Evolutionary conservation across 2,329 filamentous ascomycete genomes (phyloP).

Genomic region (Alternaria hordeiaustralica): DNA sequence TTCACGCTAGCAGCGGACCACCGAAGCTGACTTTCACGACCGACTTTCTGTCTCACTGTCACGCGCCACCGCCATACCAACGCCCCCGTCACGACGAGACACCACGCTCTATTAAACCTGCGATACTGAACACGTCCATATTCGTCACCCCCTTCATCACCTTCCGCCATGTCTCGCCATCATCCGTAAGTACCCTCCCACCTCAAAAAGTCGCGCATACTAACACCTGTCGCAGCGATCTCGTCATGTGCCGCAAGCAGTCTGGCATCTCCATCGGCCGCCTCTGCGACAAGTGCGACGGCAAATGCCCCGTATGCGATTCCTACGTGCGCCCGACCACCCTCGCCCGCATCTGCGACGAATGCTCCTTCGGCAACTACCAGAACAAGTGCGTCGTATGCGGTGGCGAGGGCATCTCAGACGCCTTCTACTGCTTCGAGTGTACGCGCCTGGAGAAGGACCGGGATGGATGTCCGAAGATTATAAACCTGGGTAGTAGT

Average conservation of each 20-base stretch:
- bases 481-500: conserved; percentile 95
- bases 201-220: conserved; percentile 3
- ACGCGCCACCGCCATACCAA: conserved; percentile 2
- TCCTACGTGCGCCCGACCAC: conserved; percentile 98
- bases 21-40: conserved; percentile 12
- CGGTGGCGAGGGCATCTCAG: conserved; percentile 95
- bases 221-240: conserved; percentile 66
- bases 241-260: conserved; percentile 99
- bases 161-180: conserved; percentile 80
- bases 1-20: conserved; percentile 15
- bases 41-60: conserved; percentile 14
- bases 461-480: conserved; percentile 96
- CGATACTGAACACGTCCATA: not conserved
- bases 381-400: conserved; percentile 99
- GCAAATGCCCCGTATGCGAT: conserved; percentile 98
- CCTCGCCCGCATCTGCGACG: conserved; percentile 97
- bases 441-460: conserved; percentile 97
- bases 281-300: conserved; percentile 99
- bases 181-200: conserved; percentile 71
- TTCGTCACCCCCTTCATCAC: not conserved
- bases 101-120: not conserved
- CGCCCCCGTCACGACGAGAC: not conserved
- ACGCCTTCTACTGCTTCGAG: conserved; percentile 99
- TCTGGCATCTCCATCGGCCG: conserved; percentile 96
- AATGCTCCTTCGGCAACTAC: conserved; percentile 99